phyloP scores from a whole-genome alignment of 2,329 filamentous ascomycete genomes.

The Exophiala calicioides region DNA sequence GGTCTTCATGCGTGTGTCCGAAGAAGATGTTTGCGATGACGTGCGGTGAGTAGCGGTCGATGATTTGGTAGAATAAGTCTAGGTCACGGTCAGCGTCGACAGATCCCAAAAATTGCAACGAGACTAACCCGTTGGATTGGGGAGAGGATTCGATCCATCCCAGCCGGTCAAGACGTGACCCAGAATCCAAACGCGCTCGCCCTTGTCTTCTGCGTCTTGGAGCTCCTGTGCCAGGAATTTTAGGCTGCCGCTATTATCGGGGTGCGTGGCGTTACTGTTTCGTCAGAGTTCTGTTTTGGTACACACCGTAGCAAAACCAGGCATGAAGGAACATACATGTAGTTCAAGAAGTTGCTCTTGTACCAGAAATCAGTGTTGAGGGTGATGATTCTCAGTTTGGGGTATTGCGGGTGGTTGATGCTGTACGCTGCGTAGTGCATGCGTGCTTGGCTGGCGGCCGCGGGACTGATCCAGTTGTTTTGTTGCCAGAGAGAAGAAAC shows the following conservation, averaged over 20 bases:
- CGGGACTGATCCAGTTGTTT: slow-evolving; percentile 55
- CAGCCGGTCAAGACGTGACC: slow-evolving; percentile 59
- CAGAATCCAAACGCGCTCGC: slow-evolving; percentile 57
- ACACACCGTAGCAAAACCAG: slow-evolving; percentile 31
- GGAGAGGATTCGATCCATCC: slow-evolving; percentile 57
- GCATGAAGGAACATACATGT: slow-evolving; percentile 13
- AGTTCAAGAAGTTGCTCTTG: slow-evolving; percentile 46
- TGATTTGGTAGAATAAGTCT: slow-evolving; percentile 48
- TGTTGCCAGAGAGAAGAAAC: slow-evolving; percentile 58
- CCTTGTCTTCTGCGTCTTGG: slow-evolving; percentile 53
- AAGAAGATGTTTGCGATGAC: slow-evolving; percentile 59
- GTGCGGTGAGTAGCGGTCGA: slow-evolving; percentile 57
- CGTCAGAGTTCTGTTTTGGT: slow-evolving; percentile 48
- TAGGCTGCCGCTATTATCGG: slow-evolving; percentile 53
- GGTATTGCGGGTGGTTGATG: slow-evolving; percentile 50
- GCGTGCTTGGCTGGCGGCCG: slow-evolving; percentile 49
- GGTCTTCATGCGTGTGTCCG: slow-evolving; percentile 58
- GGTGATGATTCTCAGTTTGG: slow-evolving; percentile 55
- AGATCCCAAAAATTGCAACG: background rate
- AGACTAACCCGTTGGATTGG: slow-evolving; percentile 56
- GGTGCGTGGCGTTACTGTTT: slow-evolving; percentile 53
- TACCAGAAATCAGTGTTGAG: slow-evolving; percentile 57
- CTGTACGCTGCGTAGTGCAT: slow-evolving; percentile 60
- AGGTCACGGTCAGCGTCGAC: slow-evolving; percentile 24
- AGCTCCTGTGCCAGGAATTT: slow-evolving; percentile 55